These are phyloP conservation scores for Hypoxylon cercidicola DNA, from an alignment of 495 filamentous ascomycete genomes.

Conservation along the genomic window DNA sequence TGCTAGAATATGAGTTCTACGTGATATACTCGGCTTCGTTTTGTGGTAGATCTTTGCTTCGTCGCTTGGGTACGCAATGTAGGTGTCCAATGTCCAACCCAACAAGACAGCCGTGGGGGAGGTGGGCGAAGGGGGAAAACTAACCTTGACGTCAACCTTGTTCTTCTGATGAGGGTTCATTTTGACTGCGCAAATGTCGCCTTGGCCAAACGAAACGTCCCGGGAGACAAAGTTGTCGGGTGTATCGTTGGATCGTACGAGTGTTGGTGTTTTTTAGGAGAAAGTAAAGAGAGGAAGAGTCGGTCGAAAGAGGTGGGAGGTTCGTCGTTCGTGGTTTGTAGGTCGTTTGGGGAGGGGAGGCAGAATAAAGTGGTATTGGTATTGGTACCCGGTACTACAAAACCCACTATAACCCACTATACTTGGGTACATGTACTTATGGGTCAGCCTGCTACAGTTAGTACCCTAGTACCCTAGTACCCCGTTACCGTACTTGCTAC, in stretches of 20 bases:
- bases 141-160: conserved; percentile 93
- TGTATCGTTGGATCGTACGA: conserved; percentile 28
- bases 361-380: conserved; percentile 19
- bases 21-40: neutral
- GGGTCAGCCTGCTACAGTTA: too few relatives aligned
- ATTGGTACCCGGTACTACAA: neutral
- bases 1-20: neutral
- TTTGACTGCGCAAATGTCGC: conserved; percentile 43
- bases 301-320: conserved; percentile 28
- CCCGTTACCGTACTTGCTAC: too few relatives aligned
- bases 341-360: conserved; percentile 29
- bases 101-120: conserved; percentile 19
- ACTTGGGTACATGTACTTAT: too few relatives aligned
- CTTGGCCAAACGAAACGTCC: conserved; percentile 24
- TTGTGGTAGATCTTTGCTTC: conserved; percentile 1
- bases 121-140: conserved; percentile 47
- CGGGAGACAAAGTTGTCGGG: conserved; percentile 11
- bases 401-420: too few relatives aligned
- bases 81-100: conserved; percentile 32
- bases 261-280: conserved; percentile 10
- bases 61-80: conserved; percentile 16
- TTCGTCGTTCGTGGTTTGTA: conserved; percentile 12
- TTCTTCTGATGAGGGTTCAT: conserved; percentile 98
- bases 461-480: too few relatives aligned
- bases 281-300: conserved; percentile 23